Evolutionary conservation across 306 rosid species (phyloP).

Genomic region (Corylus americana): DNA sequence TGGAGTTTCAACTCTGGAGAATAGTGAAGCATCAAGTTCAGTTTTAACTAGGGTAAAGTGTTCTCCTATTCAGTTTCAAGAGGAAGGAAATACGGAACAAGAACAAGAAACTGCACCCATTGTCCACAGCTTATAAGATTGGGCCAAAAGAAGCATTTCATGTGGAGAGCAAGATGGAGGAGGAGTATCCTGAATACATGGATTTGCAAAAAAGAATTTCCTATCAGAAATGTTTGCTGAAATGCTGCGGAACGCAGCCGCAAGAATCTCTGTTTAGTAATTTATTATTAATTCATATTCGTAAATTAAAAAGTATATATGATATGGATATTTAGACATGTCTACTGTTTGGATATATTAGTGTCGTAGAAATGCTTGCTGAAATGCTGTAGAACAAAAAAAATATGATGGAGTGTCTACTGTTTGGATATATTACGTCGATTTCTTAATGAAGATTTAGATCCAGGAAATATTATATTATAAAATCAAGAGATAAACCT

Average conservation of each 20-base stretch:
- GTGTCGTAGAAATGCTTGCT: too few relatives aligned
- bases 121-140: slow-evolving; percentile 20
- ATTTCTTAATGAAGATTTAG: too few relatives aligned
- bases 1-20: slow-evolving; percentile 21
- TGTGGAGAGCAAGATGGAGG: slow-evolving; percentile 27
- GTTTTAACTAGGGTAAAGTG: background rate
- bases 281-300: too few relatives aligned
- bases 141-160: slow-evolving; percentile 18
- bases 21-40: background rate
- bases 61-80: slow-evolving; percentile 6
- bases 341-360: too few relatives aligned
- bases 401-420: too few relatives aligned
- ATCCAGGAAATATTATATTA: too few relatives aligned
- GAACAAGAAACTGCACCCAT: slow-evolving; percentile 35
- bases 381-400: too few relatives aligned
- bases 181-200: slow-evolving; percentile 32
- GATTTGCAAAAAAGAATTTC: slow-evolving; percentile 56
- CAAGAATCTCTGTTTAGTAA: background rate
- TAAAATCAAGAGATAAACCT: too few relatives aligned
- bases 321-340: too few relatives aligned
- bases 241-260: slow-evolving; percentile 50
- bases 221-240: slow-evolving; percentile 47
- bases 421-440: too few relatives aligned
- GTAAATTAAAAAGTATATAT: too few relatives aligned
- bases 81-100: slow-evolving; percentile 7